These are phyloP conservation scores for Knufia fluminis DNA, from an alignment of 2,329 filamentous ascomycete genomes.

Conservation along the genomic window DNA sequence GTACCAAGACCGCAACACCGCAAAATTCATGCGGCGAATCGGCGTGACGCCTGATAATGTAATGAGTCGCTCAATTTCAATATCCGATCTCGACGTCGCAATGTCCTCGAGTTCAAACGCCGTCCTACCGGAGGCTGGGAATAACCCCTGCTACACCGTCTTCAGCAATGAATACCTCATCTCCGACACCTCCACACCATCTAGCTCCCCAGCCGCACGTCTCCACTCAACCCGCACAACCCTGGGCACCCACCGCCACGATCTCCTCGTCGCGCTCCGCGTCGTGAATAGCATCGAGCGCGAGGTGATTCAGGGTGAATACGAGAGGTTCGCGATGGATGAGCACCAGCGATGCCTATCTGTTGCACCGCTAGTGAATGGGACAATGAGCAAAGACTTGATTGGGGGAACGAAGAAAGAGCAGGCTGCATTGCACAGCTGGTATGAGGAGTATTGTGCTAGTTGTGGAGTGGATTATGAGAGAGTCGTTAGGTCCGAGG, in stretches of 20 bases:
- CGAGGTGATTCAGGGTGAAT: constrained; percentile 78
- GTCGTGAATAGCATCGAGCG: constrained; percentile 82
- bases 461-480: constrained; percentile 41
- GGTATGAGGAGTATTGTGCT: constrained; percentile 54
- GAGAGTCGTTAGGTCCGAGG: constrained; percentile 14
- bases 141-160: constrained; percentile 34
- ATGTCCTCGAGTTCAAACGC: constrained; percentile 31
- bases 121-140: constrained; percentile 13
- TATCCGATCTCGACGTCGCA: constrained; percentile 67
- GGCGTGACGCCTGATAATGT: constrained; percentile 69
- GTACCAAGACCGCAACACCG: constrained; percentile 77
- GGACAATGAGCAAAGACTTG: constrained; percentile 22
- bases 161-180: constrained; percentile 35
- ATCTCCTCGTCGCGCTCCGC: constrained; percentile 80
- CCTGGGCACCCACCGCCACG: constrained; percentile 76
- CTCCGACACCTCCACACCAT: constrained; percentile 25
- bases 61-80: constrained; percentile 79
- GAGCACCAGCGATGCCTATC: constrained; percentile 69
- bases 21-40: constrained; percentile 69
- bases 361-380: constrained; percentile 40
- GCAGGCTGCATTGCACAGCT: constrained; percentile 26
- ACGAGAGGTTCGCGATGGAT: constrained; percentile 81
- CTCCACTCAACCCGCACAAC: constrained; percentile 73
- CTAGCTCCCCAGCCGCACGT: constrained; percentile 38
- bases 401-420: constrained; percentile 22